phyloP scores from a whole-genome alignment of 805 yeast genomes.

The Jamesozyma piceae region DNA sequence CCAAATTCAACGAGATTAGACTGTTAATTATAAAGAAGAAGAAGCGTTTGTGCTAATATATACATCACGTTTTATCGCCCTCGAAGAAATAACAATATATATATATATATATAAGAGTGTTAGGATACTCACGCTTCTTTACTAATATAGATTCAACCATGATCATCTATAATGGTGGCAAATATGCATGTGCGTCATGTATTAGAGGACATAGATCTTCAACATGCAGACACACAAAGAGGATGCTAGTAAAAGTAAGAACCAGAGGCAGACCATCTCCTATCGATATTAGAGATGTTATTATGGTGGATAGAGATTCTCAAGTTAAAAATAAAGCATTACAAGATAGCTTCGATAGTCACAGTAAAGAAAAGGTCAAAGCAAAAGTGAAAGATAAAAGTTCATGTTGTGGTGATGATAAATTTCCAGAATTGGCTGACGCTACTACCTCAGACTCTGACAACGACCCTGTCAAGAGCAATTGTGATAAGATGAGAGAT shows the following conservation, averaged over 20 bases:
- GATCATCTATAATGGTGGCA: constrained; percentile 71
- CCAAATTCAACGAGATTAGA: no score
- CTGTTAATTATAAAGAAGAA: no score
- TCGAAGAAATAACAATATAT: no score
- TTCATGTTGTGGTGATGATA: background rate
- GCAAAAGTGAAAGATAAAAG: no score
- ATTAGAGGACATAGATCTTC: constrained; percentile 90
- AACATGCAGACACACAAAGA: constrained; percentile 68
- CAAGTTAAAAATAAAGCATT: constrained; percentile 10
- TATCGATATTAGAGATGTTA: constrained; percentile 32
- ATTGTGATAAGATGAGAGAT: constrained; percentile 17
- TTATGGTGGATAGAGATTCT: constrained; percentile 25
- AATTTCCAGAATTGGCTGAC: background rate
- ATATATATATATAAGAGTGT: no score
- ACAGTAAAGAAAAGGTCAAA: background rate
- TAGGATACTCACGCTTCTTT: no score
- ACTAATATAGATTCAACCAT: no score
- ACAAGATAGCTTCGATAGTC: background rate
- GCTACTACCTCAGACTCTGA: background rate
- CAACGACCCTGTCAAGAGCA: background rate
- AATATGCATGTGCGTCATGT: constrained; percentile 79
- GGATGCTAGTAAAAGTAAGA: constrained; percentile 78
- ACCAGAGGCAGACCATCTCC: constrained; percentile 81
- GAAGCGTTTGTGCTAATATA: no score
- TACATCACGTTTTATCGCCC: no score